Percentiles rank a stretch among this genome's conserved stretches.
Conservation (phyloP, 345 rosid species). For the Rhizophora mangle region DNA sequence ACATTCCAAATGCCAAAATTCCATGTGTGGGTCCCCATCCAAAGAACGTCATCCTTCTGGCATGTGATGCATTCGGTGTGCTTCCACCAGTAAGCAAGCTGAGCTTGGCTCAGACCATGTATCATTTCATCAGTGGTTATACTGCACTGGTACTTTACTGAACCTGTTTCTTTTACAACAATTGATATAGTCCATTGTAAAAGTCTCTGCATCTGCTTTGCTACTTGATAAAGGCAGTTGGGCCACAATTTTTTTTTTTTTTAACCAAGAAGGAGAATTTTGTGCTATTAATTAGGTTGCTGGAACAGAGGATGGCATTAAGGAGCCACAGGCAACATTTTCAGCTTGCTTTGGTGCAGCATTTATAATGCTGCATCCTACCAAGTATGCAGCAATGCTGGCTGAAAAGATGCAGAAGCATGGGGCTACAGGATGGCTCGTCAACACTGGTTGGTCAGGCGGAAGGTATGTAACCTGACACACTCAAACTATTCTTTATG, state of each 20-base stretch:
- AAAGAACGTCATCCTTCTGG: constrained; percentile 32
- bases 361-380: constrained; percentile 38
- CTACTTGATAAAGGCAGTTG: no score
- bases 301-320: constrained; percentile 30
- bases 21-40: constrained; percentile 36
- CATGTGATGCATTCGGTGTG: constrained; percentile 37
- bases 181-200: background rate
- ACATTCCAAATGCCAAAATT: constrained; percentile 33
- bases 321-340: constrained; percentile 38
- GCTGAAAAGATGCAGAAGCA: constrained; percentile 34
- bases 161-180: background rate
- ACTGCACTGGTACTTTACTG: constrained; percentile 28
- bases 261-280: background rate
- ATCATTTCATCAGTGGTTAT: constrained; percentile 35
- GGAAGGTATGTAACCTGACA: constrained; percentile 20
- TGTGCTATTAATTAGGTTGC: constrained; percentile 16
- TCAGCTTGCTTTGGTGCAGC: constrained; percentile 37
- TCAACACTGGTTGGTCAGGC: constrained; percentile 35
- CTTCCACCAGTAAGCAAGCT: constrained; percentile 41
- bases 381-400: constrained; percentile 35
- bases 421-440: constrained; percentile 36
- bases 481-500: background rate
- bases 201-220: no score
- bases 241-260: no score
- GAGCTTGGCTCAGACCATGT: constrained; percentile 35